Evolutionary conservation across 306 rosid genomes (phyloP).

Genomic region (Prinsepia uniflora): DNA sequence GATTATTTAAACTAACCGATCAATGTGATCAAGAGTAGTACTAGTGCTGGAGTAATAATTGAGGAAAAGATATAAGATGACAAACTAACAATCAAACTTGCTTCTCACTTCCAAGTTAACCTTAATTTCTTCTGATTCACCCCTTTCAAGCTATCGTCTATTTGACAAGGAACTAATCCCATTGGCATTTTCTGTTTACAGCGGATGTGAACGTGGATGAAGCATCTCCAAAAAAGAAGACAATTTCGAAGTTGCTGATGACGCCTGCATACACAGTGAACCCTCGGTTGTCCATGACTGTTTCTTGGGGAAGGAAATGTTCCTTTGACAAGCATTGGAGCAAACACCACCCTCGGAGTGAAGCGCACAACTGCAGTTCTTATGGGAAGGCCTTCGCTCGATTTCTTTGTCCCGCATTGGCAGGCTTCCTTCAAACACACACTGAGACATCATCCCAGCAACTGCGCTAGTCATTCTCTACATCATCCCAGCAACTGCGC

Average conservation of each 20-base stretch:
- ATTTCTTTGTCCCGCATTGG: slow-evolving; percentile 44
- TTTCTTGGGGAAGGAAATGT: slow-evolving; percentile 35
- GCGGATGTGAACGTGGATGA: neutral
- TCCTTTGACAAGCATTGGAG: neutral
- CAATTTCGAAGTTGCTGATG: neutral
- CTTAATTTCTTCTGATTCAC: neutral
- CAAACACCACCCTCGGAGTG: neutral
- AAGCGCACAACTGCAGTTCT: slow-evolving; percentile 33
- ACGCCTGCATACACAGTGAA: neutral
- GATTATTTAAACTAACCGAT: neutral
- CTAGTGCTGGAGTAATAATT: neutral
- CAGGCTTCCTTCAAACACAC: slow-evolving; percentile 55
- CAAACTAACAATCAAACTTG: neutral
- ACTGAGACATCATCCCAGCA: slow-evolving; percentile 34
- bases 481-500: slow-evolving; percentile 35
- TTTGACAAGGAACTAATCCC: neutral
- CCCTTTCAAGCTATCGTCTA: neutral
- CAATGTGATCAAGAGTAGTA: neutral
- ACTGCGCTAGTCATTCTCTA: slow-evolving; percentile 35
- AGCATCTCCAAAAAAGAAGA: neutral
- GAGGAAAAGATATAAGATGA: neutral
- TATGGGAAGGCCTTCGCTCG: slow-evolving; percentile 66
- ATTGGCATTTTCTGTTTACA: neutral
- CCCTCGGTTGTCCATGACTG: neutral
- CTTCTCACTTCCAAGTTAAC: slow-evolving; percentile 7